Base-by-base conservation (phyloP, 1,139 yeast genomes). In the Magnusiomyces tetraspermus region DNA sequence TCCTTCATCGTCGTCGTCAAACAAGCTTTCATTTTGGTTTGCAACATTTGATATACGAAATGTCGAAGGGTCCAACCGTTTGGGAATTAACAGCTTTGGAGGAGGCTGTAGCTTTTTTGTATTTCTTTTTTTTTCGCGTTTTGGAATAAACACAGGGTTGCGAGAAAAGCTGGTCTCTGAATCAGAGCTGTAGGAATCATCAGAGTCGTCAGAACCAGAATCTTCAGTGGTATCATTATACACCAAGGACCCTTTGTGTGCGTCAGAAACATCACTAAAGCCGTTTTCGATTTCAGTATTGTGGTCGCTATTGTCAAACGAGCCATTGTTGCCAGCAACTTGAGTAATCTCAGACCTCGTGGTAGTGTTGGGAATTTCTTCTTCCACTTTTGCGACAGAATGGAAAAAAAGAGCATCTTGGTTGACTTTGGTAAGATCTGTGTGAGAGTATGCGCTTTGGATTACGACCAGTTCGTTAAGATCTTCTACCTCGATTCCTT, bases 1-100 rank as follows among this genome's bases (percentile, higher is more conserved):
- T 26, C 44, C 48, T 17, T 54, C 55, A 17, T 54, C 55, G 19
- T 46, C 52, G 19, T 50, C 51, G 17, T 46, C 48, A 45, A 31
- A 31, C 15, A 33, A 45, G 13, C 31, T 15, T 3, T 42, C 31
- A 8, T 42, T 42, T 24, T 8, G 31, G 17, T 8, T 23, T 15
- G 45, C 3, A n/a, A 26, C 22, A 15, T 23, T 24, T 47, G 51
- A 51, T 17, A 55, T 55, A 31, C 56, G 55, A 46, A 51, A 51
- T 37, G 58, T 52, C n/a, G 61, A 57, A 48, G 58, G 55, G 51
- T 60, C 62, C 42, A 62, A 52, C 47, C 60, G 52, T 55, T 61
- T 60, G 24, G 63, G 64, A 42, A 59, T 52, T 19, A 52, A 45
- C 38, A 56, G 55, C 50, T 56, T 56, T 47, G 53, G 38, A 21